These are phyloP conservation scores for Colletotrichum tropicale DNA, from an alignment of 2,329 filamentous ascomycete species.

Conservation along the genomic window DNA sequence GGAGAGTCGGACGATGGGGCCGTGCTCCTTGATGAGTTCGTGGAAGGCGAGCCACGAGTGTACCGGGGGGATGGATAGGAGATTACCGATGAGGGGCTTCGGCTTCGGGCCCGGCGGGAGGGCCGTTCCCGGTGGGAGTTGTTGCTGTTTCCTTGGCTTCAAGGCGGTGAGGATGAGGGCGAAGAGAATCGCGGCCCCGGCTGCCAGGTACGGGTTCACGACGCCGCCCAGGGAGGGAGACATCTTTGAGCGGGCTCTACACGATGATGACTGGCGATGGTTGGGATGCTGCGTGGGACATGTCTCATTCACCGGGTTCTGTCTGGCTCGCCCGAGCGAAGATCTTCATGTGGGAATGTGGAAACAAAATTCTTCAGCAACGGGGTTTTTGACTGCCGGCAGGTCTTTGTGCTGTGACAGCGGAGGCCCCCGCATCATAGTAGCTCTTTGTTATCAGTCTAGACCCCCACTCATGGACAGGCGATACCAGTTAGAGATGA, in stretches of 20 bases:
- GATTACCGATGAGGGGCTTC: constrained; percentile 32
- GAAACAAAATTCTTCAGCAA: background rate
- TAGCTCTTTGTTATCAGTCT: background rate
- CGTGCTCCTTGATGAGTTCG: constrained; percentile 36
- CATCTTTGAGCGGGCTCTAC: background rate
- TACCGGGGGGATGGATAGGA: constrained; percentile 34
- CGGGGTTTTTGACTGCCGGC: background rate
- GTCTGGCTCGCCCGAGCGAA: background rate
- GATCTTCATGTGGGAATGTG: background rate
- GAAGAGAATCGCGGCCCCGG: background rate
- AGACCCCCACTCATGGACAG: background rate
- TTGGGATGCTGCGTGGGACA: background rate
- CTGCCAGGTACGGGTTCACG: background rate
- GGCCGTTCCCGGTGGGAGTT: constrained; percentile 4
- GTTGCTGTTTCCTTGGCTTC: background rate
- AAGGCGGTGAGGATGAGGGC: background rate
- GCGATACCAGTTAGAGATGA: background rate
- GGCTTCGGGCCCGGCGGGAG: constrained; percentile 15
- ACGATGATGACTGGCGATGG: background rate
- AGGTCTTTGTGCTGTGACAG: background rate
- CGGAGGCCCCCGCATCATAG: background rate
- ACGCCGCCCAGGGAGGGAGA: background rate
- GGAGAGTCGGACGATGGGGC: constrained; percentile 46
- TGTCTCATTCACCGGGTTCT: background rate
- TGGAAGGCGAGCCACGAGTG: constrained; percentile 46